Percentiles rank a stretch among this genome's conserved stretches.
phyloP scores from a whole-genome alignment of 345 rosid genomes.

The Lagerstroemia speciosa region DNA sequence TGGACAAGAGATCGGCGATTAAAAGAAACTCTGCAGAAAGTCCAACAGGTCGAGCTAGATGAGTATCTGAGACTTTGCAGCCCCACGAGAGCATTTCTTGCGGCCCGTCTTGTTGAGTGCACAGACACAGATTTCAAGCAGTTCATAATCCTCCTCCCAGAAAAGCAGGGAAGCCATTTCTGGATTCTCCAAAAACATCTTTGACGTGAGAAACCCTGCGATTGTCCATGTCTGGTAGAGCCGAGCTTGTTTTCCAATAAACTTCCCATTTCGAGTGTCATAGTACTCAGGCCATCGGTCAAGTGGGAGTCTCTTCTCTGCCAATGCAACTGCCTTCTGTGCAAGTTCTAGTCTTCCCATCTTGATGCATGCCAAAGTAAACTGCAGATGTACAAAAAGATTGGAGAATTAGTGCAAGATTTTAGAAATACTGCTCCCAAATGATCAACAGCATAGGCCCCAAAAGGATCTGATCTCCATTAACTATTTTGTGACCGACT shows the following conservation, averaged over 20 bases:
- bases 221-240: slow-evolving; percentile 90
- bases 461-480: not conserved
- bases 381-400: slow-evolving; percentile 28
- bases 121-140: slow-evolving; percentile 79
- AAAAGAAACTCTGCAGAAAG: not conserved
- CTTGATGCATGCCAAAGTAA: slow-evolving; percentile 95
- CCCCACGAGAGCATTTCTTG: slow-evolving; percentile 83
- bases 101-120: slow-evolving; percentile 78
- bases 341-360: slow-evolving; percentile 76
- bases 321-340: slow-evolving; percentile 63
- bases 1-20: not conserved
- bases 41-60: slow-evolving; percentile 24
- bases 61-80: slow-evolving; percentile 87
- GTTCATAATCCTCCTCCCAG: slow-evolving; percentile 94
- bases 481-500: not conserved
- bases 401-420: not conserved
- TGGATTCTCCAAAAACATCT: slow-evolving; percentile 67
- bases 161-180: slow-evolving; percentile 66
- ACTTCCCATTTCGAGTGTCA: slow-evolving; percentile 76
- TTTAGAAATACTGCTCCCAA: not conserved
- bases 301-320: slow-evolving; percentile 62
- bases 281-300: slow-evolving; percentile 96
- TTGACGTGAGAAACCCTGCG: slow-evolving; percentile 83
- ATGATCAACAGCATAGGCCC: not conserved
- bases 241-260: slow-evolving; percentile 83